Base-by-base conservation (phyloP, 495 filamentous ascomycete genomes). In the Darksidea phi region DNA sequence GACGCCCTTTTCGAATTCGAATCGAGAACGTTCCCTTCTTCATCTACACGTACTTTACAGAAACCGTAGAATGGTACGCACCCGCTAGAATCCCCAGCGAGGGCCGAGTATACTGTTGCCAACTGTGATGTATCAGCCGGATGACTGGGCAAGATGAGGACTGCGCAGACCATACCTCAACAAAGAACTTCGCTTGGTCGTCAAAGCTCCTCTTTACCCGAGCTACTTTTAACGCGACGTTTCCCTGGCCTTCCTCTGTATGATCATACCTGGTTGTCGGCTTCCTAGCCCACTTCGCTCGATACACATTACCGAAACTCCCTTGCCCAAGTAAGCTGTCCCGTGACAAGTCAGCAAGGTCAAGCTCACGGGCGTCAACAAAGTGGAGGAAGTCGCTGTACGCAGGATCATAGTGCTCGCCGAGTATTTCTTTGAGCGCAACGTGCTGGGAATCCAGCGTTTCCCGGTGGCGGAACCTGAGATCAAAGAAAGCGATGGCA, bases 331-430 rank as follows among this genome's bases (percentile, higher is more conserved):
- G 41, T 4, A 43, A 20, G 13, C 41, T 15, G 5, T 43, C 13
- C 41, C 13, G 4, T 15, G 41, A 13, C 41, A 43, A 43, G 41
- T 43, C 41, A 4, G 13, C 41, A 15, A 43, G 41, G 13, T 43
- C 41, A 15, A 43, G 4, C 13, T 43, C 41, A 43, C 41, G 4
- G 41, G 41, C 41, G 41, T 43, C 41, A 13, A 43, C 13, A 13
- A 43, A 43, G 41, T 15, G 3, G 41, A 43, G 41, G 41, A 43
- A 43, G 41, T 43, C 41, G 41, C 41, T 43, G 41, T 43, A 43
- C 4, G 41, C 41, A 6, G 41, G 5, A 43, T 43, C 41, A 43
- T 43, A 43, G 13, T 43, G 41, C 41, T 43, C 41, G 41, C 41
- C 41, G 41, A 43, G 41, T 15, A 43, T 43, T 13, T 43, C 41